A percentile compares a stretch with the other conserved stretches of the same genome.
phyloP scores from a whole-genome alignment of 2,329 filamentous ascomycete species.

The Cladosporium sp. region DNA sequence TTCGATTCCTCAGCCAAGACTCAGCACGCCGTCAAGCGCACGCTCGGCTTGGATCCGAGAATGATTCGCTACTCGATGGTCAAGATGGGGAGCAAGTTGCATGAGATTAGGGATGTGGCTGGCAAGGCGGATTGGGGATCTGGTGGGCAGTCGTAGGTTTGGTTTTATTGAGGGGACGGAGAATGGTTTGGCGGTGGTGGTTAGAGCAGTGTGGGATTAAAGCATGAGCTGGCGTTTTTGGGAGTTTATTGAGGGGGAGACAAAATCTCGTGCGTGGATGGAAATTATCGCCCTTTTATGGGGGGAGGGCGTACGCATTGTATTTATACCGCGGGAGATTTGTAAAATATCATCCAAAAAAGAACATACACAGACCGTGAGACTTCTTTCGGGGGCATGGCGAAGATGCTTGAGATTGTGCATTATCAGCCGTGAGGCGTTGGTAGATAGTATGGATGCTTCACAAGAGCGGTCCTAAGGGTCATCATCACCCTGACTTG shows the following conservation, averaged over 20 bases:
- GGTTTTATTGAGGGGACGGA: no score
- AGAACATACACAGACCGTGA: no score
- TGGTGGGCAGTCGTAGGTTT: background rate
- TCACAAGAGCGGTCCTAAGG: no score
- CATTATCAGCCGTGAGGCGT: no score
- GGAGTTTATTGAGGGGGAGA: background rate
- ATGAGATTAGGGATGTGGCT: constrained; percentile 55
- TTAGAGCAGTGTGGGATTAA: no score
- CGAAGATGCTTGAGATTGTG: no score
- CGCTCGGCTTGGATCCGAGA: constrained; percentile 77
- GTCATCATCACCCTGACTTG: no score
- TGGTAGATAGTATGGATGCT: no score
- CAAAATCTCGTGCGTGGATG: background rate
- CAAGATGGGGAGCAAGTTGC: constrained; percentile 68
- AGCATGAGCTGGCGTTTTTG: background rate
- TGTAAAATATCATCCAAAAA: background rate
- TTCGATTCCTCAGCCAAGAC: constrained; percentile 74
- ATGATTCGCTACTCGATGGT: constrained; percentile 85
- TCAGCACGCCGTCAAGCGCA: constrained; percentile 69
- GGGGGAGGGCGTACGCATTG: background rate
- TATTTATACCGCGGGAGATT: background rate
- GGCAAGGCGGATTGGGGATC: constrained; percentile 50
- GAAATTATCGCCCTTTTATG: background rate
- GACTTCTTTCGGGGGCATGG: no score
- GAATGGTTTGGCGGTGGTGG: no score